phyloP scores from a whole-genome alignment of 345 rosid genomes.

The Arabis hirsuta region DNA sequence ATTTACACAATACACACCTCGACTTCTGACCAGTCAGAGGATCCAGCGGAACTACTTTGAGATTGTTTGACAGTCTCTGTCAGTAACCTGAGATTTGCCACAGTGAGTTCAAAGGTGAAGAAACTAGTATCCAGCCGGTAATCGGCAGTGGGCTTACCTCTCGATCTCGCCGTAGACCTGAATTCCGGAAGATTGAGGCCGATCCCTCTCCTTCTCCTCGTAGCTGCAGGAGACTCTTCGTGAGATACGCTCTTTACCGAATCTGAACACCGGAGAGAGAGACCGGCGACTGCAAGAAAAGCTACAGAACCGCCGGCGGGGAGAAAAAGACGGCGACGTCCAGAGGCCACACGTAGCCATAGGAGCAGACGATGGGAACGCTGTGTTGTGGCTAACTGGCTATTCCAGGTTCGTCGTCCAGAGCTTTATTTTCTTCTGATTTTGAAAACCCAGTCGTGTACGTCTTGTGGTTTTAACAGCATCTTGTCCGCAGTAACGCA shows the following conservation, averaged over 20 bases:
- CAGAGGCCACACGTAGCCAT: slow-evolving; percentile 42
- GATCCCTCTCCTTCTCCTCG: slow-evolving; percentile 41
- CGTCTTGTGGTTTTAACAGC: slow-evolving; percentile 8
- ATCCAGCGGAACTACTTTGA: slow-evolving; percentile 65
- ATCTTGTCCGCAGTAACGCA: slow-evolving; percentile 28
- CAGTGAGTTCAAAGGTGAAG: background rate
- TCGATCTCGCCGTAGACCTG: slow-evolving; percentile 86
- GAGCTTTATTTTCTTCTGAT: background rate
- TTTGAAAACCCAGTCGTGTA: slow-evolving; percentile 29
- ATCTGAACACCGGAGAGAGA: background rate
- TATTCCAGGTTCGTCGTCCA: background rate
- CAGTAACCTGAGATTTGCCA: slow-evolving; percentile 59
- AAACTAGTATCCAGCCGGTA: no score
- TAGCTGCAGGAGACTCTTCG: slow-evolving; percentile 36
- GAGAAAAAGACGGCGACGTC: slow-evolving; percentile 38
- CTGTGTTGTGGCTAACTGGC: background rate
- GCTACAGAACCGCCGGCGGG: slow-evolving; percentile 28
- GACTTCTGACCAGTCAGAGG: slow-evolving; percentile 74
- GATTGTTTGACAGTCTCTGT: slow-evolving; percentile 86
- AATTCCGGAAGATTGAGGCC: slow-evolving; percentile 60
- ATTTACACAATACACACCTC: slow-evolving; percentile 60
- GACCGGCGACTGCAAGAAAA: slow-evolving; percentile 12
- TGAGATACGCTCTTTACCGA: slow-evolving; percentile 9
- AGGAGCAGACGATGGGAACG: background rate
- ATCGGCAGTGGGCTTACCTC: slow-evolving; percentile 51